Conservation (phyloP, 257 asterid genomes). For the Fraxinus excelsior region DNA sequence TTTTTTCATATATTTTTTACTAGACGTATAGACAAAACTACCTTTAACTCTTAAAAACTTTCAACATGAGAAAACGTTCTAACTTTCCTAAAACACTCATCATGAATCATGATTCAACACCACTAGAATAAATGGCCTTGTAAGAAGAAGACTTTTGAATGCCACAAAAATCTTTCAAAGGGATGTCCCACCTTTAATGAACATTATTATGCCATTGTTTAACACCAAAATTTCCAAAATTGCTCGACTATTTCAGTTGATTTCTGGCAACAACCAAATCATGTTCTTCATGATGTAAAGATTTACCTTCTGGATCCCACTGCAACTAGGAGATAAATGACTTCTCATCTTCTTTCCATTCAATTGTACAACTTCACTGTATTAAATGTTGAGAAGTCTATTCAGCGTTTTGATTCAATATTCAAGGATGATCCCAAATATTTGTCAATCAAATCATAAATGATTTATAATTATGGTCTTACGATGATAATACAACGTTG, state of each 20-base stretch:
- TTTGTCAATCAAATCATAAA: conserved; percentile 1
- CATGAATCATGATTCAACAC: background rate
- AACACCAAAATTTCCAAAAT: background rate
- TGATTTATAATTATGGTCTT: background rate
- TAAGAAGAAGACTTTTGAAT: background rate
- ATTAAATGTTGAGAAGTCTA: conserved; percentile 25
- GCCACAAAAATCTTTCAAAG: background rate
- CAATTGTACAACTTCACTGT: conserved; percentile 16
- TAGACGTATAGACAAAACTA: too few relatives aligned
- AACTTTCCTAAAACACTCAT: background rate
- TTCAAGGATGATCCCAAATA: background rate
- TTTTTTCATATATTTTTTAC: too few relatives aligned
- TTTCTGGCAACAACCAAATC: background rate
- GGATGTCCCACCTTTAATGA: background rate
- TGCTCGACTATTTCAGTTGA: background rate
- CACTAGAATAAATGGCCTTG: background rate
- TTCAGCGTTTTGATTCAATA: conserved; percentile 9
- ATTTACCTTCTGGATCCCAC: background rate
- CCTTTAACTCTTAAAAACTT: background rate
- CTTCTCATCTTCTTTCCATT: conserved; percentile 4
- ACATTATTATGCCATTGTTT: background rate
- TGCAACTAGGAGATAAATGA: background rate
- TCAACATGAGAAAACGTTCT: too few relatives aligned
- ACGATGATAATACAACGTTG: background rate
- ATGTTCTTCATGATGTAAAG: background rate